Evolutionary conservation across 768 basidiomycete genomes (phyloP).

Genomic region (Baorangia bicolor): DNA sequence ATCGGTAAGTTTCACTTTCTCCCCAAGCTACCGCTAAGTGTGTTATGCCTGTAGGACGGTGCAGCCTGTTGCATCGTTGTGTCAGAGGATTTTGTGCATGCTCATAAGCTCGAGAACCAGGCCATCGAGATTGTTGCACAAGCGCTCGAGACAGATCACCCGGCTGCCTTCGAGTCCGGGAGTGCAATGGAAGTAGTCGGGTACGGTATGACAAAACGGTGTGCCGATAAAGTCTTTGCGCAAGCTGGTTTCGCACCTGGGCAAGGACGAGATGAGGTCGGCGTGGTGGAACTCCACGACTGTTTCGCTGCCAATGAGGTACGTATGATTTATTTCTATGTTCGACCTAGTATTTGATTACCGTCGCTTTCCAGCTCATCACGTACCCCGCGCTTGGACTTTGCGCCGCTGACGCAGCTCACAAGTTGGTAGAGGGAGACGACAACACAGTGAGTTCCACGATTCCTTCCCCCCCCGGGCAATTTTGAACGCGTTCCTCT

Average conservation of each 20-base stretch:
- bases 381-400: slow-evolving; percentile 81
- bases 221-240: slow-evolving; percentile 66
- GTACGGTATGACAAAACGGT: slow-evolving; percentile 69
- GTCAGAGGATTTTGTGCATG: slow-evolving; percentile 74
- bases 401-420: slow-evolving; percentile 62
- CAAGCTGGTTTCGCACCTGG: slow-evolving; percentile 68
- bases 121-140: slow-evolving; percentile 79
- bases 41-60: slow-evolving; percentile 51
- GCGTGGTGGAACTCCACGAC: slow-evolving; percentile 85
- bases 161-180: slow-evolving; percentile 59
- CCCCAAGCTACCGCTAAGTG: neutral
- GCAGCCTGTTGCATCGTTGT: slow-evolving; percentile 77
- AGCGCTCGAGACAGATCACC: slow-evolving; percentile 63
- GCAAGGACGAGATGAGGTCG: slow-evolving; percentile 66
- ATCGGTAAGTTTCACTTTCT: slow-evolving; percentile 42
- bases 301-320: slow-evolving; percentile 86
- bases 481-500: neutral
- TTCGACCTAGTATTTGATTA: neutral
- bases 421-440: slow-evolving; percentile 67
- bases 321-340: slow-evolving; percentile 4
- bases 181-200: slow-evolving; percentile 84
- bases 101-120: slow-evolving; percentile 75
- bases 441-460: slow-evolving; percentile 68
- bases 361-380: slow-evolving; percentile 52
- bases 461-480: neutral